Conservation (phyloP, 805 yeast genomes). For the Komagataella ulmi region DNA sequence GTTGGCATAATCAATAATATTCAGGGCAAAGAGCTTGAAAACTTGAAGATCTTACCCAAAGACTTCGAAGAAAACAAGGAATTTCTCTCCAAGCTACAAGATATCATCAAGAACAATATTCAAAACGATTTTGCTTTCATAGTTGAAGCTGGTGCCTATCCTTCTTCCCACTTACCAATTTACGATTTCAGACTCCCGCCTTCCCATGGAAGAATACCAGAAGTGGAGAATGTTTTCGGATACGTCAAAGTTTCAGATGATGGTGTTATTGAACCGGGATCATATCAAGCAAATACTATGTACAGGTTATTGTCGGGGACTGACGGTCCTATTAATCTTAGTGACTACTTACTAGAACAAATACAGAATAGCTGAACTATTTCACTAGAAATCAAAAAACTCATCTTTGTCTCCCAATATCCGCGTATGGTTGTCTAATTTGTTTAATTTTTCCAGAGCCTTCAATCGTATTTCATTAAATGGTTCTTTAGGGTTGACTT, state of each 20-base stretch:
- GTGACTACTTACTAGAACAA: slow-evolving; percentile 34
- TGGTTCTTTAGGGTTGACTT: background rate
- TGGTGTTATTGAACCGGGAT: slow-evolving; percentile 39
- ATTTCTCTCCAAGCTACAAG: slow-evolving; percentile 12
- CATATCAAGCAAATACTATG: slow-evolving; percentile 45
- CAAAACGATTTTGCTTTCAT: slow-evolving; percentile 37
- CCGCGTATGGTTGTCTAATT: background rate
- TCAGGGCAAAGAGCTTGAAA: background rate
- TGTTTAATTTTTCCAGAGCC: slow-evolving; percentile 7
- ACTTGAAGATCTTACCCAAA: slow-evolving; percentile 6
- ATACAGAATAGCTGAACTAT: slow-evolving; percentile 17
- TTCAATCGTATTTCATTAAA: background rate
- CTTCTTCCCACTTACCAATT: slow-evolving; percentile 48
- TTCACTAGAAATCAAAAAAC: background rate
- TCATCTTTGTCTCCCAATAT: background rate
- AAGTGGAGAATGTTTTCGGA: slow-evolving; percentile 59
- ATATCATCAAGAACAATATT: slow-evolving; percentile 11
- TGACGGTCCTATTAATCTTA: slow-evolving; percentile 36
- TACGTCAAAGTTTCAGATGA: slow-evolving; percentile 44
- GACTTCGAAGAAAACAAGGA: slow-evolving; percentile 15
- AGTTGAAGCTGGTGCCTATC: slow-evolving; percentile 41
- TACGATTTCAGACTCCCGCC: slow-evolving; percentile 60
- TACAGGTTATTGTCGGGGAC: slow-evolving; percentile 34
- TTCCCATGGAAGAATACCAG: slow-evolving; percentile 51
- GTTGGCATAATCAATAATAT: slow-evolving; percentile 9